phyloP scores from a whole-genome alignment of 2,329 filamentous ascomycete genomes.

The Endothia cerciana region DNA sequence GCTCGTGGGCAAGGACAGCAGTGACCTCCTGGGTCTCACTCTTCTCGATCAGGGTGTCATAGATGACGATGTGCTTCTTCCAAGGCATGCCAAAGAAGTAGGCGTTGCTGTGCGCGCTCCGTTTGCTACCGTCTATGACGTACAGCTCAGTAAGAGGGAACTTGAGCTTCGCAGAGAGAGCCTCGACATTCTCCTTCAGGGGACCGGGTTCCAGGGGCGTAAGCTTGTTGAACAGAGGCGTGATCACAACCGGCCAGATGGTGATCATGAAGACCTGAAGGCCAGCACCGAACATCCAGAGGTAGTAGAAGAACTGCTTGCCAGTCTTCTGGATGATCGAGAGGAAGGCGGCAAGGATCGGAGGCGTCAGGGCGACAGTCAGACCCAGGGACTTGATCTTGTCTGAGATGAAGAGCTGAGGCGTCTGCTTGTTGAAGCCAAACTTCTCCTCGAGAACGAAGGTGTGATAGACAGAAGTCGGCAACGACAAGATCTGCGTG shows the following conservation, averaged over 20 bases:
- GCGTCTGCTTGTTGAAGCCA: conserved; percentile 98
- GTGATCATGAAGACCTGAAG: conserved; percentile 95
- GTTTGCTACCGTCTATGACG: conserved; percentile 91
- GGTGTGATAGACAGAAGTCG: conserved; percentile 85
- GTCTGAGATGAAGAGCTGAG: conserved; percentile 84
- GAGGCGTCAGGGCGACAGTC: conserved; percentile 77
- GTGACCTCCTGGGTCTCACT: conserved; percentile 90
- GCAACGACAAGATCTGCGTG: conserved; percentile 78
- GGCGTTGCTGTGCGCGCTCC: conserved; percentile 85
- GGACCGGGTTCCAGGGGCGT: conserved; percentile 86
- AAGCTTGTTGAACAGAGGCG: conserved; percentile 97
- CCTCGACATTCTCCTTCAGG: conserved; percentile 87
- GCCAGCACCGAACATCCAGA: conserved; percentile 89
- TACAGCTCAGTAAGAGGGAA: conserved; percentile 93
- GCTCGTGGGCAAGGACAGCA: conserved; percentile 91
- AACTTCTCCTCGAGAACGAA: conserved; percentile 97
- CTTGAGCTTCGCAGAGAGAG: conserved; percentile 77
- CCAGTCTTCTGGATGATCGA: conserved; percentile 94
- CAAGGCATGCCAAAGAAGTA: conserved; percentile 98
- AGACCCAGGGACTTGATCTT: conserved; percentile 90
- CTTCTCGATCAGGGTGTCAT: conserved; percentile 97
- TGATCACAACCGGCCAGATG: conserved; percentile 91
- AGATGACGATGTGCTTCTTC: conserved; percentile 99
- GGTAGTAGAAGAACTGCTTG: conserved; percentile 94
- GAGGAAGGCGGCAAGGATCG: conserved; percentile 89